Conservation (phyloP, 305 asterid species). For the Fraxinus sp. region DNA sequence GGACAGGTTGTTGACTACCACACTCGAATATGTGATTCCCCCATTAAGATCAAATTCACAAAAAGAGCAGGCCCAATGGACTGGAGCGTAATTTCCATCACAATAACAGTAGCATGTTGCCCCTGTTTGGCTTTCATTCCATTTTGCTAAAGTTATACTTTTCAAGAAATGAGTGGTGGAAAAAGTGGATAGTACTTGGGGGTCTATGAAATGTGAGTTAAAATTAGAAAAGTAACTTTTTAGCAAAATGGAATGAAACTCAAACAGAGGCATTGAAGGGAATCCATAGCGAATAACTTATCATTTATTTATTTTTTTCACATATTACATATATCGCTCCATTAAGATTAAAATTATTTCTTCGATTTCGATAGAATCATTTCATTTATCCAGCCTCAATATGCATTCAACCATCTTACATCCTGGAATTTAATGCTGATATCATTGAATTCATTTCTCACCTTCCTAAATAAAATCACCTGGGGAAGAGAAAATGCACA, state of each 20-base stretch:
- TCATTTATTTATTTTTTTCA: background rate
- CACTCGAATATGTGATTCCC: background rate
- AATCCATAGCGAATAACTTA: background rate
- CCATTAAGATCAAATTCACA: background rate
- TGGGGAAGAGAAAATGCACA: background rate
- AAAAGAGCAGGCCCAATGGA: background rate
- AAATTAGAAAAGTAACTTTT: background rate
- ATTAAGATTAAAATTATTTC: background rate
- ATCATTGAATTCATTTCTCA: background rate
- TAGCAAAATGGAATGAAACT: background rate
- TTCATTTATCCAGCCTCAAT: background rate
- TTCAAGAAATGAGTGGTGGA: background rate
- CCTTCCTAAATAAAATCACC: background rate
- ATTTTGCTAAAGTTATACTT: background rate
- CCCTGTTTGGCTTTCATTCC: background rate
- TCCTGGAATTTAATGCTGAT: background rate
- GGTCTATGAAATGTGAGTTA: background rate
- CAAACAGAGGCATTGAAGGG: background rate
- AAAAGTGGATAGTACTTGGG: background rate
- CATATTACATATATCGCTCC: background rate
- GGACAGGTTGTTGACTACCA: background rate
- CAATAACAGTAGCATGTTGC: background rate
- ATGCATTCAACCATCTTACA: background rate
- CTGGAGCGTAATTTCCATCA: background rate
- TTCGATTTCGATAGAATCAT: background rate